These are phyloP conservation scores for Carex scoparia DNA, from an alignment of 176 grass and related monocot genomes.

Conservation along the genomic window DNA sequence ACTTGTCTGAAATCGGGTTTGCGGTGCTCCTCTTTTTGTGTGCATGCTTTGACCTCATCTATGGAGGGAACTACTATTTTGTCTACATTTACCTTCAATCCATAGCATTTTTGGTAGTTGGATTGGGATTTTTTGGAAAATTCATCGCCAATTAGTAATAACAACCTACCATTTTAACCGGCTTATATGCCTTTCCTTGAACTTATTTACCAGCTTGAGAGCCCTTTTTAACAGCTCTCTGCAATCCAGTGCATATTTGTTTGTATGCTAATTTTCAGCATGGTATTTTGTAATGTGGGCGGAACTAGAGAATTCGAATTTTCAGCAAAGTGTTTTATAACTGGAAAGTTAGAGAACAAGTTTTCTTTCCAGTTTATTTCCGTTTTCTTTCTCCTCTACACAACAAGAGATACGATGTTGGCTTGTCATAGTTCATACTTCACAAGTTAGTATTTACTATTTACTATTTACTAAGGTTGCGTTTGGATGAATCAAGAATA, in stretches of 20 bases:
- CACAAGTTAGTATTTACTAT: background rate
- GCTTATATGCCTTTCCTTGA: background rate
- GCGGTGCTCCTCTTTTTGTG: constrained; percentile 62
- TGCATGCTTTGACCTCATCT: constrained; percentile 56
- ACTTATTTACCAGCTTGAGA: constrained; percentile 4
- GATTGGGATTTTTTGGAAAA: constrained; percentile 65
- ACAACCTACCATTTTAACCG: background rate
- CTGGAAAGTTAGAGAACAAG: background rate
- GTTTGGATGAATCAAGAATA: too few relatives aligned
- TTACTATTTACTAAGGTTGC: too few relatives aligned
- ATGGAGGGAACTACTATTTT: constrained; percentile 56
- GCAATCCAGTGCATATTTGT: background rate
- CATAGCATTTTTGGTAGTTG: constrained; percentile 81
- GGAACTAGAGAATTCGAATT: too few relatives aligned
- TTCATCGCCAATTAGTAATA: constrained; percentile 39
- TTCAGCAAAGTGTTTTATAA: too few relatives aligned
- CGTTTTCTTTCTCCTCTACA: background rate
- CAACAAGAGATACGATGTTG: background rate
- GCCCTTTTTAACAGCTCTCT: constrained; percentile 17
- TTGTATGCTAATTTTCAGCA: constrained; percentile 1
- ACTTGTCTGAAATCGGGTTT: constrained; percentile 54
- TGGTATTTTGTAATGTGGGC: too few relatives aligned
- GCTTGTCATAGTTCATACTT: background rate
- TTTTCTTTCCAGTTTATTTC: background rate
- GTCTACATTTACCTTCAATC: constrained; percentile 80